A percentile compares a stretch with the other conserved stretches of the same genome.
phyloP scores from a whole-genome alignment of 2,329 filamentous ascomycete species.

The Dichotomopilus funicola region DNA sequence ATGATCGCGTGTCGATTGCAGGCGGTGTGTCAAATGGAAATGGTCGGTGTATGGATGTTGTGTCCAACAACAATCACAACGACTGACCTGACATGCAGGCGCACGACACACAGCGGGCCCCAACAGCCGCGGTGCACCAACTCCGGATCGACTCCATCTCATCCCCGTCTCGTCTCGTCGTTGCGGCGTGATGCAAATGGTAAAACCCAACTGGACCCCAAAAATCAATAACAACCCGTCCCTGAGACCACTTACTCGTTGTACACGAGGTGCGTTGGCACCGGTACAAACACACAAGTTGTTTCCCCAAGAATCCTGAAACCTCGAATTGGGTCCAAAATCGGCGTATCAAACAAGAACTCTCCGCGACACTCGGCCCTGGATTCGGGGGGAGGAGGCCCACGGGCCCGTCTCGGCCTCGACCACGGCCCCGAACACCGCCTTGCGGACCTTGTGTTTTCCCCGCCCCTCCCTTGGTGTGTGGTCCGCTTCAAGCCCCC shows the following conservation, averaged over 20 bases:
- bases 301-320: neutral
- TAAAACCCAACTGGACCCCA: neutral
- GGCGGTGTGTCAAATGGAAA: slow-evolving; percentile 3
- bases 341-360: neutral
- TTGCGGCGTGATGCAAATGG: neutral
- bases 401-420: slow-evolving; percentile 1
- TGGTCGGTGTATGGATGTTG: slow-evolving; percentile 1
- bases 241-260: neutral
- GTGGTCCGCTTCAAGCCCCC: neutral
- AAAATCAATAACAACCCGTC: neutral
- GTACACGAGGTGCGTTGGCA: neutral
- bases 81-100: neutral
- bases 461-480: too few species aligned
- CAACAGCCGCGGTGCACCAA: too few species aligned
- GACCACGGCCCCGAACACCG: slow-evolving; percentile 7
- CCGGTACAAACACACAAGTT: neutral
- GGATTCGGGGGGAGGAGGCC: neutral
- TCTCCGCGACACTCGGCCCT: neutral
- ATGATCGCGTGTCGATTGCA: neutral
- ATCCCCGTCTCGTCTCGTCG: neutral
- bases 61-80: neutral
- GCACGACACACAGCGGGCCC: too few species aligned
- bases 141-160: too few species aligned
- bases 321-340: slow-evolving; percentile 3
- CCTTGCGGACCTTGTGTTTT: neutral